Percentiles rank a stretch among this genome's conserved stretches.
These are phyloP conservation scores for Ogataea glucozyma DNA, from an alignment of 805 yeast species.

Conservation along the genomic window DNA sequence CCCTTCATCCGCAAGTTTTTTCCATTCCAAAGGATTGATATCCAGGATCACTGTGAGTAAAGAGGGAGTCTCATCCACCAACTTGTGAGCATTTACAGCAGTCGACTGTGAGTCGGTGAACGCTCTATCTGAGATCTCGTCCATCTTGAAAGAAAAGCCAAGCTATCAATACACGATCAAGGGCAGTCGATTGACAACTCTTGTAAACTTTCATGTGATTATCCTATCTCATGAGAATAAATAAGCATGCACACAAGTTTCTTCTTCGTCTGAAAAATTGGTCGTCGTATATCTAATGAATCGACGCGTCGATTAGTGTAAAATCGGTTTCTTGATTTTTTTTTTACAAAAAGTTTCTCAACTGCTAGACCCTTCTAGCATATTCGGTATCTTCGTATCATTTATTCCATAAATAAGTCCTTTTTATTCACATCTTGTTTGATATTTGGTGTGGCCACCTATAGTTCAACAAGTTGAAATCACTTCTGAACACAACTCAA, in stretches of 20 bases:
- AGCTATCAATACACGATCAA: no score
- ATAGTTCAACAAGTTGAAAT: no score
- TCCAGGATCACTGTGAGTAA: conserved; percentile 78
- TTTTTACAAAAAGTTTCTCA: background rate
- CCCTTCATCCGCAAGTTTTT: conserved; percentile 38
- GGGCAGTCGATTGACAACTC: no score
- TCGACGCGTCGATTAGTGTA: conserved; percentile 3
- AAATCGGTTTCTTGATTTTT: background rate
- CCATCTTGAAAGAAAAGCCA: conserved; percentile 49
- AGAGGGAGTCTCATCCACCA: conserved; percentile 72
- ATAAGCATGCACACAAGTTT: background rate
- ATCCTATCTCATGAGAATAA: no score
- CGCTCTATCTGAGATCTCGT: conserved; percentile 63
- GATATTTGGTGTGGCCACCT: no score
- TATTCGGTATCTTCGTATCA: no score
- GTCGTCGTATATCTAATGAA: background rate
- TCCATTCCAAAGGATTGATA: conserved; percentile 73
- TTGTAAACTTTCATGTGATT: no score
- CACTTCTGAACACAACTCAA: no score
- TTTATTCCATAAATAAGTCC: no score
- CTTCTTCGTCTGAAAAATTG: background rate
- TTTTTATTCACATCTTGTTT: no score
- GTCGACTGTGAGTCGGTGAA: conserved; percentile 37
- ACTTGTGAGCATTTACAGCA: conserved; percentile 19
- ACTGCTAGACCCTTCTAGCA: conserved; percentile 14